Base-by-base conservation (phyloP, 129 eudicot species). In the Daucus carota region DNA sequence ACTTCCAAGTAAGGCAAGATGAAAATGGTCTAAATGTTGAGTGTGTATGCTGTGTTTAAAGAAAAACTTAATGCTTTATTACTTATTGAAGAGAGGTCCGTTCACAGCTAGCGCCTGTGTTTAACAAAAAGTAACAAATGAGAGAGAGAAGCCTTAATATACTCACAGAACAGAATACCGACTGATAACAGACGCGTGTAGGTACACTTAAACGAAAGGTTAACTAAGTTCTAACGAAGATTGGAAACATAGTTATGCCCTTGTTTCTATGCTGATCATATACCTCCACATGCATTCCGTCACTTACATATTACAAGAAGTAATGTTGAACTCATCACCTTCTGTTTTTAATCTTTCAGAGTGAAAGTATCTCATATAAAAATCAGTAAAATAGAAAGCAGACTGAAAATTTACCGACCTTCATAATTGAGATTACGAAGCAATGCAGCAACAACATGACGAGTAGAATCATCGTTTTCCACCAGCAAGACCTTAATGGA, bases 381-480 rank as follows among this genome's bases (percentile, higher is more conserved):
- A 48, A 73, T 38, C 20, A 2, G 75, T 79, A 47, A 33, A 70
- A 43, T 46, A 77, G 41, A 73, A 75, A 14, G 60, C 36, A 75
- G 45, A 42, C 73, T 38, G 76, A 80, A 78, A 80, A 5, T 31
- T 4, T 40, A 77, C 83, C 75, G 68, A 92, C 97, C 97, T 89
- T 92, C 97, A 75, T 89, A 92, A 70, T 84, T 89, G 78, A 92
- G 88, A 82, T 89, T 92, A 47, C 91, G 87, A 73, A 92, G 97
- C 83, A 92, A 82, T 70, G 97, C 97, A 74, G 97, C 78, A 80
- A 92, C 91, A 41, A 92, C 75, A 8, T 92, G 96, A 50, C 97
- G 87, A 31, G 97, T 92, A 74, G 87, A 87, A 72, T 92, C 97
- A 76, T 92, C 97, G 80, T 92, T 81, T 81, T 92, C 97, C 70